Percentiles rank a stretch among this genome's conserved stretches.
phyloP scores from a whole-genome alignment of 1,284 basidiomycete genomes.

The Hortiboletus rubellus region DNA sequence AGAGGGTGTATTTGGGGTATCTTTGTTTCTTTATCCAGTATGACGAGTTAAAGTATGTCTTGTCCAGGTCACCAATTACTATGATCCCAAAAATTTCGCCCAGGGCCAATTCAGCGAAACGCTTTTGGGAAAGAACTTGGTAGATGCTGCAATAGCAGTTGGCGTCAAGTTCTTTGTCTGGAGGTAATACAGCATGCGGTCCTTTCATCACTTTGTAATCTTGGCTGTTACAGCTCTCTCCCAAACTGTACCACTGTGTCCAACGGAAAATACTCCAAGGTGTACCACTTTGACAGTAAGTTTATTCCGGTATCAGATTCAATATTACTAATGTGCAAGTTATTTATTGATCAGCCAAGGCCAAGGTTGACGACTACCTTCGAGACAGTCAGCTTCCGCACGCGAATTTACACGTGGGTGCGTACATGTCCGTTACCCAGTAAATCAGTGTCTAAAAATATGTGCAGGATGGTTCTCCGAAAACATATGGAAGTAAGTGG shows the following conservation, averaged over 20 bases:
- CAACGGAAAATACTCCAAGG: constrained; percentile 25
- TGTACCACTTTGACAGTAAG: constrained; percentile 27
- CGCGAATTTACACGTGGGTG: constrained; percentile 28
- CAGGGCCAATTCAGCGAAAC: constrained; percentile 27
- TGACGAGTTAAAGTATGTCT: background rate
- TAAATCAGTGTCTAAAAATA: background rate
- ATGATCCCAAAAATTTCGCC: constrained; percentile 22
- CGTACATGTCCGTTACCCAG: background rate
- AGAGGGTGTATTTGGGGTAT: constrained; percentile 41
- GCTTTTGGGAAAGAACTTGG: constrained; percentile 39
- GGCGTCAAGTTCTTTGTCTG: constrained; percentile 35
- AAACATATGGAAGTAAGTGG: constrained; percentile 31
- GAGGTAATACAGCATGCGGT: constrained; percentile 17
- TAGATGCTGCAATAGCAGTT: constrained; percentile 37
- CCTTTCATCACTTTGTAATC: background rate
- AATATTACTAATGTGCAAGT: background rate
- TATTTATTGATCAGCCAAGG: constrained; percentile 28
- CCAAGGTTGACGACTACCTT: constrained; percentile 32
- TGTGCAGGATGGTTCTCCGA: constrained; percentile 31
- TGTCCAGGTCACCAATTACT: constrained; percentile 27
- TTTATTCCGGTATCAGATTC: background rate
- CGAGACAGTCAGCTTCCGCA: constrained; percentile 24
- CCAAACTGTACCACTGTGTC: constrained; percentile 23
- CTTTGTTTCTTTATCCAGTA: background rate
- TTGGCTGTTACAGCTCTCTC: constrained; percentile 24